Evolutionary conservation across 2,329 filamentous ascomycete species (phyloP), one percentile per base, ranked within the genome.

Genomic region (Neoascochyta sp.): DNA sequence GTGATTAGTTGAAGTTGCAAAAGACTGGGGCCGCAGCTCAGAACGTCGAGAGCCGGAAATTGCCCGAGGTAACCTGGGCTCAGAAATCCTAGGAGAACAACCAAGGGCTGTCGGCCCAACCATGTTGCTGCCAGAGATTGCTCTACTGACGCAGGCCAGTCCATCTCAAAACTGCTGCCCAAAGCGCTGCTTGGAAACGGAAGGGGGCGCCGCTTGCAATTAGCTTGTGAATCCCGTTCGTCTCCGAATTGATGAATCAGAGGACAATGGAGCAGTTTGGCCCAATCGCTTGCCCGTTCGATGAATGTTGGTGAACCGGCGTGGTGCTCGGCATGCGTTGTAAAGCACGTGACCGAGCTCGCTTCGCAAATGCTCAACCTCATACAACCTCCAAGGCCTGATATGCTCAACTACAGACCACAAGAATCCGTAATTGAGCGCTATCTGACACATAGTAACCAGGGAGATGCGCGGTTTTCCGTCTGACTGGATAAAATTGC

Each of bases 401-500:
- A 51, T 54, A 49, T 43, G 47, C 43, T 52, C 49, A 40, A 59
- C 41, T 53, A 45, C 16, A 44, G 39, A 40, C 34, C 47, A 47
- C 45, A 41, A 40, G 44, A 36, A 39, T 38, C 40, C 41, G 35
- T 42, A 32, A 16, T 41, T 24, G 37, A 36, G 37, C 43, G 48
- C 35, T 45, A 43, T 46, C 52, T 57, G 59, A 57, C 49, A 57
- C 57, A 51, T 40, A 39, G 36, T 25, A 47, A 57, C 58, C 60
- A 57, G 54, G 59, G 47, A 45, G 23, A 46, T 64, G 62, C 63
- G 61, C 56, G 45, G 64, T 60, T 63, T 60, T 58, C 43, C 44
- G 44, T 48, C 29, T 48, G 39, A 47, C 32, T 41, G 48, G 50
- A 63, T 57, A 52, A 57, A 51, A 63, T 64, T 63, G 65, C 61